Evolutionary conservation across 164 flowering plant species (phyloP).

Genomic region (Buxus sempervirens): DNA sequence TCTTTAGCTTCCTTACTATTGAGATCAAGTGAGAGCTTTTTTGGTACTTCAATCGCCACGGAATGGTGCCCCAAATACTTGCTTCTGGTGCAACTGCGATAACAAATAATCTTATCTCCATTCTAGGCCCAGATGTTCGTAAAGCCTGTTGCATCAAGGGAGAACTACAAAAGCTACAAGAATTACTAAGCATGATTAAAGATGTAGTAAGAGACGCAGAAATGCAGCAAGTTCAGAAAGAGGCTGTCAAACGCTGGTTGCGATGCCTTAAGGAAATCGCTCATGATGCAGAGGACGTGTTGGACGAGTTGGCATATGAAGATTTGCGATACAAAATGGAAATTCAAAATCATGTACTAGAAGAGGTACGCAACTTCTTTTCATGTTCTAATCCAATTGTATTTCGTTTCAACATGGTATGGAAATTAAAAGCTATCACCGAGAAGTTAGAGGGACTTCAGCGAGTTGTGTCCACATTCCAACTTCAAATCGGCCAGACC

Average conservation of each 20-base stretch:
- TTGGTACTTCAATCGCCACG: not conserved
- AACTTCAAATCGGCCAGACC: not conserved
- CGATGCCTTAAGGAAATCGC: not conserved
- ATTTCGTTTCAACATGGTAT: constrained; percentile 8
- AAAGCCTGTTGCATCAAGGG: not conserved
- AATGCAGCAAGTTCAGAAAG: not conserved
- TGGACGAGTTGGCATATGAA: constrained; percentile 10
- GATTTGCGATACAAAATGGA: not conserved
- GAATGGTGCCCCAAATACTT: constrained; percentile 11
- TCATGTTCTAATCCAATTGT: no score
- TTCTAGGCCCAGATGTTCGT: not conserved
- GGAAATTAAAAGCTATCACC: not conserved
- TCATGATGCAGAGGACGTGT: constrained; percentile 7
- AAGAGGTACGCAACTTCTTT: constrained; percentile 4
- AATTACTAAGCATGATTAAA: not conserved
- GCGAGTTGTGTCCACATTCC: not conserved
- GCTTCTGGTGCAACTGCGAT: not conserved
- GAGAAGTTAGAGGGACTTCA: not conserved
- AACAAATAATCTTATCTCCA: not conserved
- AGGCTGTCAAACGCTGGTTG: constrained; percentile 7
- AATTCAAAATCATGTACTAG: not conserved
- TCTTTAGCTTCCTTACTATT: no score
- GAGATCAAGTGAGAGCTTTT: no score
- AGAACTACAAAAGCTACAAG: not conserved
- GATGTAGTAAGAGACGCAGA: constrained; percentile 1